Evolutionary conservation across 805 yeast species (phyloP), one percentile per base, ranked within the genome.

Genomic region (Wickerhamiella siamensis): DNA sequence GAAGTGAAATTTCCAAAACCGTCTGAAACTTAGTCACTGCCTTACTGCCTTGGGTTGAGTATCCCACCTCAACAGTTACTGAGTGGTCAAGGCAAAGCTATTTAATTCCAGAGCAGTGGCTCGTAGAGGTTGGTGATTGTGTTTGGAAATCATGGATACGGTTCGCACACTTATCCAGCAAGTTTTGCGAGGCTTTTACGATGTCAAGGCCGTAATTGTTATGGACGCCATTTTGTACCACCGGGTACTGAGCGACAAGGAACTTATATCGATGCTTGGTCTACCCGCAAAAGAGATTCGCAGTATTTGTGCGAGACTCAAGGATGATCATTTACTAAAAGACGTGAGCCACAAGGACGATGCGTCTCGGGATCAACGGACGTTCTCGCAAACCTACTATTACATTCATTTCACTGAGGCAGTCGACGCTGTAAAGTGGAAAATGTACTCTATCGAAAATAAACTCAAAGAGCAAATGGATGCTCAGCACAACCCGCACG

Each of bases 401-500:
- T 91, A 74, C 59, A 78, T 88, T 42, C 95, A 84, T 56, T 75
- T 74, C 57, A 83, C 95, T 2, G 94, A 86, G 59, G 94, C 97
- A 0, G 83, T 91, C 33, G 98, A 91, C 62, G 76, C 95, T 3
- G 76, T 91, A 57, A 91, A 91, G 61, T 91, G 97, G 97, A 86
- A 87, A 56, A 82, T 88, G 45, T 95, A 88, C 58, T 74, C 82
- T 37, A 71, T 91, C 21, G 96, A 83, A 12, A 79, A 78, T 51
- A 59, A 69, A 42, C 68, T 87, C 43, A 83, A 83, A 55, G 83
- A 80, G 48, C 94, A 86, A 53, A 72, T 88, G 63, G 77, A 83
- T 40, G 81, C 77, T 31, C 82, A 79, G 53, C 77, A 84, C 20
- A 87, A 84, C 51, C 94, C 96, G 1, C 94, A 91, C 55, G 98